phyloP scores from a whole-genome alignment of 345 rosid species.

The Gossypium thurberi region DNA sequence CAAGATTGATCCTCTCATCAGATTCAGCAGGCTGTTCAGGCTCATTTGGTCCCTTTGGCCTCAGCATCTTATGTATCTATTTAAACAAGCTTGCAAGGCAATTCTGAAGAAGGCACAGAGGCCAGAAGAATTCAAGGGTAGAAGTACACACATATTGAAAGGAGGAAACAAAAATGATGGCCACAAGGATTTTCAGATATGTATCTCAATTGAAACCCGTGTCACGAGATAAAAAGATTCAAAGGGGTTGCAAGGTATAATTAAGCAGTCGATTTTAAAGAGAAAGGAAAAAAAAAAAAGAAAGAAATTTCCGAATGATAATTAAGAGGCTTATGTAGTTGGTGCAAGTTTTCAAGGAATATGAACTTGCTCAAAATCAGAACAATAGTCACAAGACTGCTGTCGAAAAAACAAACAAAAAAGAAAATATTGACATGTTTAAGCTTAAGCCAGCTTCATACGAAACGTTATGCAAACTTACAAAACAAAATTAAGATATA shows the following conservation, averaged over 20 bases:
- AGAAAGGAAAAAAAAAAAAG: conserved; percentile 25
- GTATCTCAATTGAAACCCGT: conserved; percentile 35
- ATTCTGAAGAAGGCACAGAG: conserved; percentile 42
- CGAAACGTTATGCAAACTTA: background rate
- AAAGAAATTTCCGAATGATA: conserved; percentile 34
- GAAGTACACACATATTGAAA: conserved; percentile 51
- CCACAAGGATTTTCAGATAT: conserved; percentile 40
- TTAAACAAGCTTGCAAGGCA: conserved; percentile 14
- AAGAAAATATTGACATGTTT: conserved; percentile 26
- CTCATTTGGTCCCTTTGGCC: conserved; percentile 38
- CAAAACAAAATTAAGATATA: conserved; percentile 4
- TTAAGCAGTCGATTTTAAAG: conserved; percentile 29
- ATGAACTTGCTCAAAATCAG: conserved; percentile 34
- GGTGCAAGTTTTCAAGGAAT: conserved; percentile 37
- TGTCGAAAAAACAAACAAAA: conserved; percentile 16
- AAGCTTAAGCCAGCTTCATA: conserved; percentile 33
- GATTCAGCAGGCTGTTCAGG: conserved; percentile 28
- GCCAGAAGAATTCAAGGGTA: conserved; percentile 72
- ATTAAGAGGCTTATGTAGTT: conserved; percentile 32
- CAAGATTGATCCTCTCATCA: conserved; percentile 45
- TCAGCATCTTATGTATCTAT: conserved; percentile 47
- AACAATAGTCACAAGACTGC: conserved; percentile 26
- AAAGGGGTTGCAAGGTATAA: conserved; percentile 31
- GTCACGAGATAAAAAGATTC: conserved; percentile 31
- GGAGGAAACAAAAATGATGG: conserved; percentile 52